Percentiles rank a stretch among this genome's conserved stretches.
Conservation (phyloP, 2,329 filamentous ascomycete species). For the Penicillium sp. region DNA sequence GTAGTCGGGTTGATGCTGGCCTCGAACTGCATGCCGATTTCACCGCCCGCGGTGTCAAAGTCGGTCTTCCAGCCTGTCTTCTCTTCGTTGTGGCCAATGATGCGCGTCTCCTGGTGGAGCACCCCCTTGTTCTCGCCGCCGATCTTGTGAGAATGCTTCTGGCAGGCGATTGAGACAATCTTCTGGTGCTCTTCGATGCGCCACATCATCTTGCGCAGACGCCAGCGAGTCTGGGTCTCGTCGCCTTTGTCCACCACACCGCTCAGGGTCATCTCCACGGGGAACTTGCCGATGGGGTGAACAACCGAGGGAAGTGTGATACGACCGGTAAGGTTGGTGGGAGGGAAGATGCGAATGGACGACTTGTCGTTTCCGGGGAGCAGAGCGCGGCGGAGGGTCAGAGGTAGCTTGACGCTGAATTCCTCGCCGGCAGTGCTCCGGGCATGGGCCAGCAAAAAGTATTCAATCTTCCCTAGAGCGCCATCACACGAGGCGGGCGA, state of each 20-base stretch:
- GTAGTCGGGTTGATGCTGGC: constrained; percentile 57
- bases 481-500: constrained; percentile 80
- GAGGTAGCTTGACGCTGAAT: constrained; percentile 61
- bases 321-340: constrained; percentile 85
- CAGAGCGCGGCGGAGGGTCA: constrained; percentile 76
- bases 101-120: constrained; percentile 67
- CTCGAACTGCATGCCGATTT: constrained; percentile 76
- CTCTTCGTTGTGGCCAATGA: constrained; percentile 75
- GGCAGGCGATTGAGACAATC: constrained; percentile 73
- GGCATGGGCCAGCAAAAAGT: constrained; percentile 67
- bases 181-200: constrained; percentile 83
- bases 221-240: constrained; percentile 74
- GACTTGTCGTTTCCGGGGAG: constrained; percentile 75
- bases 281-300: constrained; percentile 79
- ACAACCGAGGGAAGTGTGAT: constrained; percentile 78
- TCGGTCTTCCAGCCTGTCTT: constrained; percentile 88
- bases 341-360: constrained; percentile 90
- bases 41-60: constrained; percentile 61
- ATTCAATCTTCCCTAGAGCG: constrained; percentile 67
- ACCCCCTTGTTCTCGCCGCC: constrained; percentile 65
- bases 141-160: constrained; percentile 65
- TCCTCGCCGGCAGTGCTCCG: constrained; percentile 58
- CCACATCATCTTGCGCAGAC: constrained; percentile 87
- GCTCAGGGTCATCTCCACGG: constrained; percentile 72
- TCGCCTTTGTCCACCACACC: constrained; percentile 72